phyloP scores from a whole-genome alignment of 139 green algal species.

The Trebouxia sp. region DNA sequence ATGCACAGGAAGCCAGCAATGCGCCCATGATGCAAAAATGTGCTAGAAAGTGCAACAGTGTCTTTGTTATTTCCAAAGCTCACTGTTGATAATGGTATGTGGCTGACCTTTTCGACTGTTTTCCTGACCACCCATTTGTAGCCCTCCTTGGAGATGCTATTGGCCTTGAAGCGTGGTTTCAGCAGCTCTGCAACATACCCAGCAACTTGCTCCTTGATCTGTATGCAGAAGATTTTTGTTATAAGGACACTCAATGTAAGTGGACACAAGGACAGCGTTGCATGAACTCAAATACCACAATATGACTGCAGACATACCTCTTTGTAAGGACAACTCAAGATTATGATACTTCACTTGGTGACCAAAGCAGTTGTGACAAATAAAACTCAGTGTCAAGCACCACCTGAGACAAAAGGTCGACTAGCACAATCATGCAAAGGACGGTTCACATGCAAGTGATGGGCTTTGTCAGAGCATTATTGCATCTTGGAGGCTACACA shows the following conservation, averaged over 20 bases:
- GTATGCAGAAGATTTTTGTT: background rate
- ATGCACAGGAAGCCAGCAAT: too few relatives aligned
- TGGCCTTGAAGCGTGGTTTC: conserved; percentile 37
- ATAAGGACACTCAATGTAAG: background rate
- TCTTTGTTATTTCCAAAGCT: background rate
- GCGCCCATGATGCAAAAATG: too few relatives aligned
- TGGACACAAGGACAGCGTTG: background rate
- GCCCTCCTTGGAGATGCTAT: conserved; percentile 50
- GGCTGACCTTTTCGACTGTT: conserved; percentile 37
- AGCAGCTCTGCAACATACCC: conserved; percentile 36
- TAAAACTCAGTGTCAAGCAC: too few relatives aligned
- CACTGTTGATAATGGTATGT: background rate
- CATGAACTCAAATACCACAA: background rate
- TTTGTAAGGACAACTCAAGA: too few relatives aligned
- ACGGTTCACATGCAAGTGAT: too few relatives aligned
- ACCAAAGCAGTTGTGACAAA: too few relatives aligned
- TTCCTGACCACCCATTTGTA: conserved; percentile 50
- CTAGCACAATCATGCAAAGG: too few relatives aligned
- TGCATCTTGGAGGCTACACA: too few relatives aligned
- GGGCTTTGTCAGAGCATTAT: too few relatives aligned
- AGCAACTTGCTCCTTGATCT: background rate
- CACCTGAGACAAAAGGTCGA: too few relatives aligned
- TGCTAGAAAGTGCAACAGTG: too few relatives aligned
- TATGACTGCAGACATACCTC: conserved; percentile 7
- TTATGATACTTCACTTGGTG: too few relatives aligned